Evolutionary conservation across 106 monocot genomes (phyloP).

Genomic region (Platanthera zijinensis): DNA sequence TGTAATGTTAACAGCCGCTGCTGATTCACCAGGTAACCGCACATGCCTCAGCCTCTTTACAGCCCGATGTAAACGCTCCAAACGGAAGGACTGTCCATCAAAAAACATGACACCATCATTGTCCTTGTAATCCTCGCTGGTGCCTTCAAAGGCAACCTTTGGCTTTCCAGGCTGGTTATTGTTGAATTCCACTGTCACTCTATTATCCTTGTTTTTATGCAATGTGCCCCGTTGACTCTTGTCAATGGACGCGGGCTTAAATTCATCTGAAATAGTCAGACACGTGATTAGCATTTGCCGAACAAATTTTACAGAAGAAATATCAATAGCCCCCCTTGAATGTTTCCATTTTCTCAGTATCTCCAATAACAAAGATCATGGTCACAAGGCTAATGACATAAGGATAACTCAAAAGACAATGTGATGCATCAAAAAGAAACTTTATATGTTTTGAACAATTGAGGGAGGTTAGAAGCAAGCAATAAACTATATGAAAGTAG

Average conservation of each 20-base stretch:
- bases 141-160: constrained; percentile 91
- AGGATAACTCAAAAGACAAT: not conserved
- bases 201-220: constrained; percentile 90
- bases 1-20: constrained; percentile 20
- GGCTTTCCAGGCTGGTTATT: constrained; percentile 95
- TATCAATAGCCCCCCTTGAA: not conserved
- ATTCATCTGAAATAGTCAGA: constrained; percentile 62
- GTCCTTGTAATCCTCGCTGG: constrained; percentile 87
- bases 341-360: not conserved
- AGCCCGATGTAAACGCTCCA: constrained; percentile 85
- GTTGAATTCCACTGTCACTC: constrained; percentile 84
- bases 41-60: constrained; percentile 89
- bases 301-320: not conserved
- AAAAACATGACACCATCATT: constrained; percentile 94
- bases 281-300: not conserved
- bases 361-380: not conserved
- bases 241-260: constrained; percentile 98
- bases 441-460: too few species aligned
- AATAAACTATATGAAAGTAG: not conserved
- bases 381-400: not conserved
- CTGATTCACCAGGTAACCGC: constrained; percentile 61
- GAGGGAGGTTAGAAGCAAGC: too few species aligned
- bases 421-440: too few species aligned
- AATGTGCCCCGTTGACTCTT: constrained; percentile 84
- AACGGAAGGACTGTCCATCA: constrained; percentile 71